These are phyloP conservation scores for Clarireedia paspali DNA, from an alignment of 2,329 filamentous ascomycete genomes.

Conservation along the genomic window DNA sequence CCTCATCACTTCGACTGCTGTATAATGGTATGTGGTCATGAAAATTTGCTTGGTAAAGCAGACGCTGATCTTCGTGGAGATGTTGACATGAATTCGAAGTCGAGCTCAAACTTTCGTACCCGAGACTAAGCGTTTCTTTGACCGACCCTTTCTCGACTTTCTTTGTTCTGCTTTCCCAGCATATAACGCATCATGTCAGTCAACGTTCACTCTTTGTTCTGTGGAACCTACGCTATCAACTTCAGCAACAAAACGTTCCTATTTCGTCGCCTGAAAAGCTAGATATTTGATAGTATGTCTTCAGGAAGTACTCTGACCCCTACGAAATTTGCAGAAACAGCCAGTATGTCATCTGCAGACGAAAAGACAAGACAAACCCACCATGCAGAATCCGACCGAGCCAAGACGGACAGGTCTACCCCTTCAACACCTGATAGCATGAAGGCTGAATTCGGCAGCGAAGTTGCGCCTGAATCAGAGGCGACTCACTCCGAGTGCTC, in stretches of 20 bases:
- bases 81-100: too few relatives aligned
- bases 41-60: too few relatives aligned
- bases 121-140: too few relatives aligned
- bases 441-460: not conserved
- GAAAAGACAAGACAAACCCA: not conserved
- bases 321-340: not conserved
- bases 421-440: not conserved
- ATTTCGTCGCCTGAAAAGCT: not conserved
- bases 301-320: not conserved
- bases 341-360: not conserved
- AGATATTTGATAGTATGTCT: not conserved
- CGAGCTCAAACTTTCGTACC: too few relatives aligned
- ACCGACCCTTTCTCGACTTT: not conserved
- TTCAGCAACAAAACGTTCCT: not conserved
- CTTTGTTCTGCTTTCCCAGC: not conserved
- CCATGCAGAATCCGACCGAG: not conserved
- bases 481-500: not conserved
- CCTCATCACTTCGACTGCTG: too few relatives aligned
- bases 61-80: too few relatives aligned
- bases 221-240: not conserved
- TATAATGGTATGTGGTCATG: too few relatives aligned
- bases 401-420: not conserved
- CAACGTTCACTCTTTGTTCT: not conserved
- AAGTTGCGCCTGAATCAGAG: not conserved
- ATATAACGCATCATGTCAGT: not conserved